Evolutionary conservation across 208 protist genomes (phyloP).

Genomic region (Leishmania major): DNA sequence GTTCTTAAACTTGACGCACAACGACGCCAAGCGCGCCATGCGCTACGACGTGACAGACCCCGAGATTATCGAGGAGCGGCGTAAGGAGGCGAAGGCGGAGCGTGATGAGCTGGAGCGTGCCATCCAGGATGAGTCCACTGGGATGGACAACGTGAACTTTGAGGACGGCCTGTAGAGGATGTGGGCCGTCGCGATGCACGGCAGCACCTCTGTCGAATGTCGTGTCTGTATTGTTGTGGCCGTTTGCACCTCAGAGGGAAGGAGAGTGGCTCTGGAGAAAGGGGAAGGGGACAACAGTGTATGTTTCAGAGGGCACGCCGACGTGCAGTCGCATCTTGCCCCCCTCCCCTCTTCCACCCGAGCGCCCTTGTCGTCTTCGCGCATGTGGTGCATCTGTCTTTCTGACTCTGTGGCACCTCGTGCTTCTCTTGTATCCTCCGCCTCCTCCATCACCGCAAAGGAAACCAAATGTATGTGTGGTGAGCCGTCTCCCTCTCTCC

Average conservation of each 20-base stretch:
- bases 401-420: not conserved
- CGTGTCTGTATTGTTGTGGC: not conserved
- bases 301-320: not conserved
- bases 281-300: not conserved
- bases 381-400: not conserved
- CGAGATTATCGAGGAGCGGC: conserved; percentile 78
- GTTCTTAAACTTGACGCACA: conserved; percentile 96
- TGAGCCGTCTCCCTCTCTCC: not conserved
- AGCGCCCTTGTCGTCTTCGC: not conserved
- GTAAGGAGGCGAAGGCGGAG: conserved; percentile 62
- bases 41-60: conserved; percentile 85
- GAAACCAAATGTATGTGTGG: not conserved
- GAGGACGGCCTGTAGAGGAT: conserved; percentile 75
- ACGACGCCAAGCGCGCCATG: conserved; percentile 95
- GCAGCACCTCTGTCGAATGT: not conserved
- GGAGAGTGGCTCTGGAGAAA: not conserved
- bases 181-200: not conserved
- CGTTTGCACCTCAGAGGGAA: not conserved
- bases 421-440: not conserved
- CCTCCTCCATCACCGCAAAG: not conserved
- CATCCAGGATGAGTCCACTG: conserved; percentile 71
- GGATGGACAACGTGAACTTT: conserved; percentile 76
- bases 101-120: conserved; percentile 70
- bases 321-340: not conserved
- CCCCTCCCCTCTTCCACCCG: not conserved